phyloP scores from a whole-genome alignment of 345 rosid genomes.

The Syzygium grande region DNA sequence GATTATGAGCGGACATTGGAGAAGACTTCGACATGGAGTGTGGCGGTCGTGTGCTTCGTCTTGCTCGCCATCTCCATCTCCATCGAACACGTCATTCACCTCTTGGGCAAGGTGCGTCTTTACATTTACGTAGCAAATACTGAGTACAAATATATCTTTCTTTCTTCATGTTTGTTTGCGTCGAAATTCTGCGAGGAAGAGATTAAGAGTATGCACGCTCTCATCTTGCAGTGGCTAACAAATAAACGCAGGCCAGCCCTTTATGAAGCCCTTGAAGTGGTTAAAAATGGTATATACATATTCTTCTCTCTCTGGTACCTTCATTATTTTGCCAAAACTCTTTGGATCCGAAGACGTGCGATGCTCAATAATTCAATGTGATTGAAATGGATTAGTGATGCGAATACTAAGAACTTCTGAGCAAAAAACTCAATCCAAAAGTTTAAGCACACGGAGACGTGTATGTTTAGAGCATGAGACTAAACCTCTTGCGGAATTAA shows the following conservation, averaged over 20 bases:
- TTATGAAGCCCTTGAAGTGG: conserved; percentile 69
- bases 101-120: conserved; percentile 9
- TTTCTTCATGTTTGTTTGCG: not conserved
- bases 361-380: not conserved
- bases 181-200: not conserved
- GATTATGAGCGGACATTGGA: conserved; percentile 35
- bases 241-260: conserved; percentile 51
- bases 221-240: conserved; percentile 42
- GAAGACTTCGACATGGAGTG: conserved; percentile 88
- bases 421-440: not conserved
- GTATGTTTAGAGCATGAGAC: not conserved
- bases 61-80: conserved; percentile 58
- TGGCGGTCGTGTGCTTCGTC: conserved; percentile 73
- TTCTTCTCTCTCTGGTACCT: not conserved
- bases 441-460: not conserved
- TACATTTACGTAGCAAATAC: not conserved
- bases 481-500: not conserved
- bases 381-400: not conserved
- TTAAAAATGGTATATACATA: conserved; percentile 55
- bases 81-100: conserved; percentile 61
- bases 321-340: not conserved
- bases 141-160: not conserved
- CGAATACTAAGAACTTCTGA: not conserved
- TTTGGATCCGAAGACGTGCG: not conserved
- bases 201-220: not conserved